phyloP scores from a whole-genome alignment of 2,329 filamentous ascomycete species.

The Drechmeria coniospora region DNA sequence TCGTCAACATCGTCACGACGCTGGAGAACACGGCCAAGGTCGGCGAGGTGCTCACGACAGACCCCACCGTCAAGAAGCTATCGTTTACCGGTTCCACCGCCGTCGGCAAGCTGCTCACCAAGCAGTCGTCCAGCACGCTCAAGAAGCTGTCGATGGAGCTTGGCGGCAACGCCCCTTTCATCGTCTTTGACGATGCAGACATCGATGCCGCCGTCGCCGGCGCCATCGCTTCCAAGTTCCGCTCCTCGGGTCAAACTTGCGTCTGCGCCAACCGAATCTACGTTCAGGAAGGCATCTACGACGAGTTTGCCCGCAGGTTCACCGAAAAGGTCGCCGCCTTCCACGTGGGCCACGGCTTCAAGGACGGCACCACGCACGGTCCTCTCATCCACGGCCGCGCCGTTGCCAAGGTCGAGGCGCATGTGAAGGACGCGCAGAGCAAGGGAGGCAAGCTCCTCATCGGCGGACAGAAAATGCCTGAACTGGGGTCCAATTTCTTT shows the following conservation, averaged over 20 bases:
- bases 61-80: constrained; percentile 65
- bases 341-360: constrained; percentile 62
- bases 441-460: constrained; percentile 64
- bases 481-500: constrained; percentile 76
- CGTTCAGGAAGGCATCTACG: constrained; percentile 64
- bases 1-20: constrained; percentile 78
- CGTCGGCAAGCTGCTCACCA: constrained; percentile 68
- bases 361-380: constrained; percentile 57
- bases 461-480: constrained; percentile 58
- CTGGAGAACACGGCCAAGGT: constrained; percentile 66
- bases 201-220: constrained; percentile 71
- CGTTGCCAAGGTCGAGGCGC: constrained; percentile 60
- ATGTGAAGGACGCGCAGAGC: constrained; percentile 62
- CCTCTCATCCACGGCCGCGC: constrained; percentile 78
- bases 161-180: constrained; percentile 89
- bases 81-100: constrained; percentile 78
- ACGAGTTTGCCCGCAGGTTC: constrained; percentile 54
- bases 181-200: constrained; percentile 92
- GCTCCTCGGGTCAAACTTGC: constrained; percentile 88
- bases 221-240: constrained; percentile 79
- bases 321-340: constrained; percentile 58
- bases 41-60: constrained; percentile 59
- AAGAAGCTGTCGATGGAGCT: constrained; percentile 81
- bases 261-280: constrained; percentile 79
- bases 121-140: constrained; percentile 68